Evolutionary conservation across 192 early-diverging fungal genomes (phyloP), one percentile per base, ranked within the genome.

Genomic region (Coemansia sp.): DNA sequence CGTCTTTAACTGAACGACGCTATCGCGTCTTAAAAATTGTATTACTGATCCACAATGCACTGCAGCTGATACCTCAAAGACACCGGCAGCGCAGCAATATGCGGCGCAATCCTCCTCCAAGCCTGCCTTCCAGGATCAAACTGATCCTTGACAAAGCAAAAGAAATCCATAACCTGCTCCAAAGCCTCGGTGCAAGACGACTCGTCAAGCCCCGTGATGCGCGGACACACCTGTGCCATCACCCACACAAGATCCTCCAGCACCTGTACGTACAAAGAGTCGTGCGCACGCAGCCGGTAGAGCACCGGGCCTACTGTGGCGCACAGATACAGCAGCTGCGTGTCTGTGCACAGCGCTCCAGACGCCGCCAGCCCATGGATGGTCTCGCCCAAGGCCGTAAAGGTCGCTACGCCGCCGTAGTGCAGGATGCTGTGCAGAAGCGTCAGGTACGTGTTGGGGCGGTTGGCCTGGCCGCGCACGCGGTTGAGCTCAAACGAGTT

Each of bases 391-490:
- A 87, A 66, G 5, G 81, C 54, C 23, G 61, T 53, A 38, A 89
- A 81, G 3, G 82, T 80, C 54, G 85, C 89, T 15, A 82, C 71
- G 19, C 86, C 87, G 22, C 87, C 87, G 57, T 91, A 91, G 53
- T 91, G 88, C 22, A 86, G 58, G 11, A 89, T 78, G 30, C 86
- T 83, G 63, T 91, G 89, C 53, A 88, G 81, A 52, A 91, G 73
- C 0, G 87, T 85, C 49, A 91, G 57, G 51, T 87, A 87, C 6
- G 81, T 84, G 61, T 91, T 91, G 44, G 89, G 84, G 9, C 77
- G 66, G 55, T 89, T 91, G 62, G 80, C 81, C 53, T 77, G 75
- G 24, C 71, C 79, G 45, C 83, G 87, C 55, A 74, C 65, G 33
- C 71, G 61, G 52, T 80, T 80, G 49, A 57, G 59, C 64, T 76